Conservation (phyloP, 2,329 filamentous ascomycete species). For the Fusarium beomiforme region DNA sequence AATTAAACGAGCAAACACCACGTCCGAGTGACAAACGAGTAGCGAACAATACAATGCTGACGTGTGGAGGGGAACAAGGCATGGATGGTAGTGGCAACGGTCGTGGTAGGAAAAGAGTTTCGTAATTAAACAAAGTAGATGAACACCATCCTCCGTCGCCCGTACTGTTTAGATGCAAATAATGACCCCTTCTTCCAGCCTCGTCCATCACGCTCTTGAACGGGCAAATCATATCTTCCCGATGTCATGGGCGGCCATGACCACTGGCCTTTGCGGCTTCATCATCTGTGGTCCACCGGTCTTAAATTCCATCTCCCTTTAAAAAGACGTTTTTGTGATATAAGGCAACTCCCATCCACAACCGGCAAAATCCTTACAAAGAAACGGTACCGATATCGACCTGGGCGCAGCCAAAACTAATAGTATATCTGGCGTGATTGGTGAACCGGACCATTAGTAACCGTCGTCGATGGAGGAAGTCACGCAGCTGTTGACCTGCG, state of each 20-base stretch:
- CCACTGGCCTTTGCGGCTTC: constrained; percentile 34
- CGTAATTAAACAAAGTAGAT: constrained; percentile 65
- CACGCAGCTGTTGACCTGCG: constrained; percentile 31
- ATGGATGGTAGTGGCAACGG: constrained; percentile 1
- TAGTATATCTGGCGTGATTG: constrained; percentile 36
- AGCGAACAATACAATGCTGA: constrained; percentile 28
- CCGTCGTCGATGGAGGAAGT: constrained; percentile 26
- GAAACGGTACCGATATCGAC: constrained; percentile 44
- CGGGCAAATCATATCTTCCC: constrained; percentile 29
- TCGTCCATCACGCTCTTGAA: constrained; percentile 32
- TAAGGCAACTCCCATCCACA: constrained; percentile 47
- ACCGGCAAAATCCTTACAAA: constrained; percentile 45
- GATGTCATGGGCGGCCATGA: constrained; percentile 23
- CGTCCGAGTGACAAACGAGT: constrained; percentile 2
- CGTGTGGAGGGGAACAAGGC: constrained; percentile 8
- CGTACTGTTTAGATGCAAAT: constrained; percentile 47
- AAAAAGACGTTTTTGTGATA: constrained; percentile 47
- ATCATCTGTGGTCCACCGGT: constrained; percentile 34
- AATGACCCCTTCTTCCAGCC: constrained; percentile 33
- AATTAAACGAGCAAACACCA: constrained; percentile 18
- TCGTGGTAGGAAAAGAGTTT: constrained; percentile 49
- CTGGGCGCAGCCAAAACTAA: constrained; percentile 42
- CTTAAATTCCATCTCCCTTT: constrained; percentile 38
- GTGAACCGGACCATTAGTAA: constrained; percentile 27
- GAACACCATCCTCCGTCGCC: constrained; percentile 52